Conservation (phyloP, 805 yeast genomes). For the Wickerhamiella galacta region DNA sequence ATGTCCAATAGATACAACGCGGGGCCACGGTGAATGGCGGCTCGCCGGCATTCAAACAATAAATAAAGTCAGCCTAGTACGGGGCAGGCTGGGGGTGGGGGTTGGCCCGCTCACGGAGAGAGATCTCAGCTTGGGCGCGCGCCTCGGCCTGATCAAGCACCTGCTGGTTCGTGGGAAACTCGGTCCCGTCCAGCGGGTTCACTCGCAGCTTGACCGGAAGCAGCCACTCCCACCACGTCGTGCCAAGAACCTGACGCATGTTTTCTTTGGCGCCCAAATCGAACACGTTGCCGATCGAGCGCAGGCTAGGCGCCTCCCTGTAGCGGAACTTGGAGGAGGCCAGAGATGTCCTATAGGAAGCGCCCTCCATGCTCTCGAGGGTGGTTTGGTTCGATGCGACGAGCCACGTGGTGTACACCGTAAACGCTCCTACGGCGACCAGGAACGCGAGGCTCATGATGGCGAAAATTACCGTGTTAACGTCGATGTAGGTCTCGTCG, state of each 20-base stretch:
- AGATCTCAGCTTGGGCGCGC: slow-evolving; percentile 21
- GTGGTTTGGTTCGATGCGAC: slow-evolving; percentile 58
- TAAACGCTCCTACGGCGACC: slow-evolving; percentile 38
- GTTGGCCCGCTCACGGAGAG: slow-evolving; percentile 11
- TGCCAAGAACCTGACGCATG: slow-evolving; percentile 64
- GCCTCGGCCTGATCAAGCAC: slow-evolving; percentile 17
- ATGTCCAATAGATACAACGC: too few species aligned
- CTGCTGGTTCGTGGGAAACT: slow-evolving; percentile 21
- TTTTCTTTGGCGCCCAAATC: slow-evolving; percentile 52
- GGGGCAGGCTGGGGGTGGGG: not conserved
- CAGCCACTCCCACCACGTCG: slow-evolving; percentile 45
- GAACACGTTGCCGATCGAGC: slow-evolving; percentile 47
- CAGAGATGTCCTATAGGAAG: slow-evolving; percentile 21
- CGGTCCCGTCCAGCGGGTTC: slow-evolving; percentile 21
- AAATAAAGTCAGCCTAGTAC: too few species aligned
- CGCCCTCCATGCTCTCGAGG: slow-evolving; percentile 41
- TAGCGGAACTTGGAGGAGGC: slow-evolving; percentile 23
- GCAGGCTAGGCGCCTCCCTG: slow-evolving; percentile 28
- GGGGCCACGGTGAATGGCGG: too few species aligned
- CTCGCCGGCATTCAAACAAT: too few species aligned
- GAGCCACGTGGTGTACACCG: slow-evolving; percentile 35
- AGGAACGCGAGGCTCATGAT: slow-evolving; percentile 36
- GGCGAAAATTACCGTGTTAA: slow-evolving; percentile 45
- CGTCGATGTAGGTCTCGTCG: slow-evolving; percentile 29
- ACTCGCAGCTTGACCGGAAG: slow-evolving; percentile 45